phyloP scores from a whole-genome alignment of 768 basidiomycete genomes.

The Tulasnella sp. region DNA sequence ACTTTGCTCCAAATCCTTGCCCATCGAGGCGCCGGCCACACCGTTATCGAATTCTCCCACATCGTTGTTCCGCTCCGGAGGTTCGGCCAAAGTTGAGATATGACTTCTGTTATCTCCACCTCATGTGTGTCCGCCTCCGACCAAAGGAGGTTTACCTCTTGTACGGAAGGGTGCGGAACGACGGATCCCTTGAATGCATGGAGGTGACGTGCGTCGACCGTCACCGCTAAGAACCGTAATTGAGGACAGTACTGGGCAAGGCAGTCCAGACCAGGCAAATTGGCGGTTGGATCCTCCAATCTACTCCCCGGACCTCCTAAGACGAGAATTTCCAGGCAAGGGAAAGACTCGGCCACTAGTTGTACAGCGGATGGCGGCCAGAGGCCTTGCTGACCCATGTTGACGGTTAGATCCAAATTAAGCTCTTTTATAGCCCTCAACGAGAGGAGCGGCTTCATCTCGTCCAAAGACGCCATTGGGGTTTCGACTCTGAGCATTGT shows the following conservation, averaged over 20 bases:
- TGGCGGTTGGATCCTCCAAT: background rate
- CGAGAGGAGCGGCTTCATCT: background rate
- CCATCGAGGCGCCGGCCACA: background rate
- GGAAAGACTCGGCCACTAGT: background rate
- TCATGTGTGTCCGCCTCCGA: background rate
- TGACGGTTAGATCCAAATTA: background rate
- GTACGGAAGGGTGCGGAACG: background rate
- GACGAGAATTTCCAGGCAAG: background rate
- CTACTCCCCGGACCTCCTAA: background rate
- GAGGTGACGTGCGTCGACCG: background rate
- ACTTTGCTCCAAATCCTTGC: background rate
- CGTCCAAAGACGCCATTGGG: background rate
- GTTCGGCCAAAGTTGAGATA: background rate
- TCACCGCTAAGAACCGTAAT: background rate
- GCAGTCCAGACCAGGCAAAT: background rate
- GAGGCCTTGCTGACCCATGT: background rate
- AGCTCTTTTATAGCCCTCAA: background rate
- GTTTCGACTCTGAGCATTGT: background rate
- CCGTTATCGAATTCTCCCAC: background rate
- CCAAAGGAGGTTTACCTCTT: background rate
- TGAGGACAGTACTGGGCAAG: background rate
- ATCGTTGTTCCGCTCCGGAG: background rate
- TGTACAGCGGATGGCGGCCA: background rate
- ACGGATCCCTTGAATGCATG: background rate
- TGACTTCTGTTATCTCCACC: background rate